Percentiles rank a stretch among this genome's conserved stretches.
These are phyloP conservation scores for Tolypocladium ovalisporum DNA, from an alignment of 2,329 filamentous ascomycete genomes.

Conservation along the genomic window DNA sequence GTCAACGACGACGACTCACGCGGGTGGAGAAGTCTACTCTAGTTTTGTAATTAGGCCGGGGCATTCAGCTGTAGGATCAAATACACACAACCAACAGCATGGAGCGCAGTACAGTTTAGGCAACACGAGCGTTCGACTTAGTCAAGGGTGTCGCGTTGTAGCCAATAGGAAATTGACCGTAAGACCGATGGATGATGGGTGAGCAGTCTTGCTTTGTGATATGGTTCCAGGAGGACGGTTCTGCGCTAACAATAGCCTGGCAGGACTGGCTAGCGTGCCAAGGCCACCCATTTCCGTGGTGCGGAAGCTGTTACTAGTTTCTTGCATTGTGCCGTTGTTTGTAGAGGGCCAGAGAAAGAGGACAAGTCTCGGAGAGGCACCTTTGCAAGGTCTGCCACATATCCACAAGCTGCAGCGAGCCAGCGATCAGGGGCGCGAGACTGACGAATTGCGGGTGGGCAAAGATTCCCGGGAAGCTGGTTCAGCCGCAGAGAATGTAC, in stretches of 20 bases:
- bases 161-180: neutral
- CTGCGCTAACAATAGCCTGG: constrained; percentile 1
- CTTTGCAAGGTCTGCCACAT: neutral
- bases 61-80: neutral
- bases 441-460: neutral
- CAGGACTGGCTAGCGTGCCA: neutral
- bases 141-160: neutral
- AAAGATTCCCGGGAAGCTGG: neutral
- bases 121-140: neutral
- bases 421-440: neutral
- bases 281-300: neutral
- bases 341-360: neutral
- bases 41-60: neutral
- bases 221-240: constrained; percentile 3
- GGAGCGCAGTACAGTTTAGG: neutral
- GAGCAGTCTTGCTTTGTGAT: neutral
- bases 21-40: neutral
- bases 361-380: neutral
- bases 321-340: neutral
- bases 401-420: neutral
- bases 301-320: neutral
- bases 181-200: neutral
- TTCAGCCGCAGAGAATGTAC: neutral
- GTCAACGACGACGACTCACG: neutral
- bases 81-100: neutral